Evolutionary conservation across 176 grass and related monocot genomes (phyloP), one percentile per base, ranked within the genome.

Genomic region (Cymbopogon citratus): DNA sequence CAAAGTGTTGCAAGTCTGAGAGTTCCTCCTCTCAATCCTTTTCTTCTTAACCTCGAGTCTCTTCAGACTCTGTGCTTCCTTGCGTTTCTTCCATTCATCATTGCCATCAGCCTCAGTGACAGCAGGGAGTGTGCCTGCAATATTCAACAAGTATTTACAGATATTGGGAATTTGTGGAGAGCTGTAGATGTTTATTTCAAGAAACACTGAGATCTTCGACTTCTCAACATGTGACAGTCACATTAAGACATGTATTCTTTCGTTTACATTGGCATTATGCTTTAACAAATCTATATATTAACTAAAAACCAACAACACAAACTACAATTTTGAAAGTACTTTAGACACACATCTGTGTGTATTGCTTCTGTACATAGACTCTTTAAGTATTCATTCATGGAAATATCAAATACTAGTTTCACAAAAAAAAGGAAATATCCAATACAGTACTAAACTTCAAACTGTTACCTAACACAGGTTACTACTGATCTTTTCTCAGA

Each of bases 11-110:
- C 69, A 77, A 66, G 82, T 90, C 10, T 81, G 40, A 41, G 88
- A 91, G 78, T 77, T 92, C 74, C 67, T 87, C 88, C 88, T 87
- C 31, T 92, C 71, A 46, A 90, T 74, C 51, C 84, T 85, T 80
- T 92, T 97, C 69, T 75, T 91, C 90, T 92, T 98, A 29, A 89
- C 76, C 68, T 94, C 88, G 0, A 91, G 52, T 45, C 90, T 89
- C 62, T 91, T 89, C 34, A 92, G 57, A 66, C 82, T 83, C 60
- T 92, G 86, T 23, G 86, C 71, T 44, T 83, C 77, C 71, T 98
- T 91, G 12, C 83, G 57, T 86, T 91, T 94, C 48, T 83, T 86
- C 71, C n/a, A 74, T 23, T 71, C 71, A 61, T 91, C 83, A 10
- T 41, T 71, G n/a, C 24, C 69, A 71, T n/a, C 39, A 45, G 40